Evolutionary conservation across 2,329 filamentous ascomycete species (phyloP).

Genomic region (Tolypocladium cylindrosporum): DNA sequence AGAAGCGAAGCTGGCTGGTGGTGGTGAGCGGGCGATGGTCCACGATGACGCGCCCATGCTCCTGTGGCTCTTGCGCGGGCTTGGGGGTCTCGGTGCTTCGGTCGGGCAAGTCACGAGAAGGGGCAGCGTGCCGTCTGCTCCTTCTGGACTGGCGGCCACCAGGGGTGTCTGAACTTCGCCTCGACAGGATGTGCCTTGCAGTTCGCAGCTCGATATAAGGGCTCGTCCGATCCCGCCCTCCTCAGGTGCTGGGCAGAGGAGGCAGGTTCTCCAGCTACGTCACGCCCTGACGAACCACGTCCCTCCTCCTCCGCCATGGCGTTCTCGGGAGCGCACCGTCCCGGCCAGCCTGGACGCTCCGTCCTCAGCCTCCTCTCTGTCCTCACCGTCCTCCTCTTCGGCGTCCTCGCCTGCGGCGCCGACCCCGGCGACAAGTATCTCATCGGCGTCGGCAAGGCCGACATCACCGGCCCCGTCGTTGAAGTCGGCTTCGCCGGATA

Average conservation of each 20-base stretch:
- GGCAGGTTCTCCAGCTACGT: not conserved
- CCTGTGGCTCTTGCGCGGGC: not conserved
- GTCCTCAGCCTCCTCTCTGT: conserved; percentile 4
- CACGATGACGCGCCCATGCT: not conserved
- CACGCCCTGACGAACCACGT: not conserved
- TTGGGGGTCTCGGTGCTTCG: not conserved
- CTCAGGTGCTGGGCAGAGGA: not conserved
- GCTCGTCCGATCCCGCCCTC: not conserved
- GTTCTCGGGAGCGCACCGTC: not conserved
- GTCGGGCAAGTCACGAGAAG: not conserved
- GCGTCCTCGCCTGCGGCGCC: not conserved
- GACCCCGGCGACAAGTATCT: conserved; percentile 29
- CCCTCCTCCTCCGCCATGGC: conserved; percentile 3
- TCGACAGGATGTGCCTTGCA: not conserved
- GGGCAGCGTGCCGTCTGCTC: not conserved
- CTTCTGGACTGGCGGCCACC: not conserved
- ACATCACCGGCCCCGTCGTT: conserved; percentile 66
- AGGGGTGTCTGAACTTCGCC: not conserved
- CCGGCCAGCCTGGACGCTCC: conserved; percentile 1
- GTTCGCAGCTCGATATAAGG: not conserved
- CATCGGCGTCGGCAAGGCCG: conserved; percentile 46
- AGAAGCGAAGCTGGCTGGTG: not conserved
- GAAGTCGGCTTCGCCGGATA: conserved; percentile 91
- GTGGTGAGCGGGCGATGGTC: not conserved
- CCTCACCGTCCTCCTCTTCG: conserved; percentile 5